Base-by-base conservation (phyloP, 768 basidiomycete genomes). In the Hericium coralloides region DNA sequence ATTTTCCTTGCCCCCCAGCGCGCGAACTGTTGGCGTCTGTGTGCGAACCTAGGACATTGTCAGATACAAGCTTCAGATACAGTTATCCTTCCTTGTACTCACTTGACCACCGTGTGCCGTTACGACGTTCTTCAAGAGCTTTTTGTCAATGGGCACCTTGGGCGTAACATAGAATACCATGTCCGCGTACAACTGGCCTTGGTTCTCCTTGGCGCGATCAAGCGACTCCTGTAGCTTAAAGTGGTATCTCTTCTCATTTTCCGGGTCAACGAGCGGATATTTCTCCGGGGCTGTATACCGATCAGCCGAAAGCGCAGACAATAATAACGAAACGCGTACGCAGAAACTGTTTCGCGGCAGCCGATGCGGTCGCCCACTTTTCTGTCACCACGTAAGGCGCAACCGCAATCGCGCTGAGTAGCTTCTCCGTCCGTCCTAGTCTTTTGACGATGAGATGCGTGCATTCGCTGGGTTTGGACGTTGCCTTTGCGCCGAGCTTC, bases 351-450 rank as follows among this genome's bases (percentile, higher is more conserved):
- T 78, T 80, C 7, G 76, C 75, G 31, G 74, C 74, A 3, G 80
- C 77, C 12, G 81, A 87, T 0, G 78, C 78, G 5, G 68, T 73
- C 4, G 87, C 79, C 94, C 93, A 97, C 37, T 79, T 72, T 53
- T 77, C 76, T 3, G 76, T 79, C 20, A 97, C 70, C 49, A 95
- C 74, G 59, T 74, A 76, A 0, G 88, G 85, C 0, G 78, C 81
- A 0, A 69, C 69, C 0, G 87, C 76, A 62, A 95, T 72, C 0
- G 89, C 90, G 62, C 83, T 84, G 0, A 97, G 74, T 66, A 95
- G 88, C 68, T 95, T 97, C 66, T 93, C 89, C 1, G 94, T 95
- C 4, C 93, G 80, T 5, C 85, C 82, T 23, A 95, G 74, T 25
- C 75, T 74, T 37, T 78, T 79, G 10, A 82, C 80, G 49, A 95